Base-by-base conservation (phyloP, 2,329 filamentous ascomycete genomes). In the Monilinia aucupariae region DNA sequence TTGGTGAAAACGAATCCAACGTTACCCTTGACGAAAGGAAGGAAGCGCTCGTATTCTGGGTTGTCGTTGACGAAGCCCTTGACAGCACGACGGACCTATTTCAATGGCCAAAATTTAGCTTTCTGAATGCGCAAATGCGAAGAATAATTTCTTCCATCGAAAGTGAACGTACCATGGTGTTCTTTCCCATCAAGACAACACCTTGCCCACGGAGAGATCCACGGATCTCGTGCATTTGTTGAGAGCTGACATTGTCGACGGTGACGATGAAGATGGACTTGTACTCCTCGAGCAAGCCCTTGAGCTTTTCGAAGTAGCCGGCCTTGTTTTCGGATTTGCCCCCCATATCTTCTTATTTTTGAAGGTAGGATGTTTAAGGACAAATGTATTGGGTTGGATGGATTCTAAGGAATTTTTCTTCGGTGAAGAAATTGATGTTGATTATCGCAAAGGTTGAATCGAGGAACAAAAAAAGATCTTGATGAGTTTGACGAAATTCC, bases 161-260 rank as follows among this genome's bases (percentile, higher is more conserved):
- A 51, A 20, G 47, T 8, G 25, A 34, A 62, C 66, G 54, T 80
- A 94, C 93, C 94, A 99, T 99, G 81, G 94, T 99, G 88, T 99
- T 99, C 89, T 97, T 97, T 79, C 93, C 94, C 94, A 97, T 97
- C 82, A 99, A 85, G 74, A 99, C 92, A 74, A 97, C 90, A 81
- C 86, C 92, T 81, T 96, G 82, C 68, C 88, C 89, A 79, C 94
- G 92, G 79, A 99, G 90, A 75, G 91, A 81, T 76, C 88, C 82
- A 79, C 94, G 90, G 80, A 99, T 97, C 87, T 99, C 94, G 91
- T 99, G 94, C 96, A 99, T 99, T 88, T 99, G 96, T 88, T 99
- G 94, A 74, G 94, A 99, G 80, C 89, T 91, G 87, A 99, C 94
- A 99, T 97, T 99, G 91, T 97, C 91, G 78, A 93, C 89, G 77